Percentiles rank a stretch among this genome's conserved stretches.
Conservation (phyloP, 176 grass and related monocot genomes). For the Avena sativa region DNA sequence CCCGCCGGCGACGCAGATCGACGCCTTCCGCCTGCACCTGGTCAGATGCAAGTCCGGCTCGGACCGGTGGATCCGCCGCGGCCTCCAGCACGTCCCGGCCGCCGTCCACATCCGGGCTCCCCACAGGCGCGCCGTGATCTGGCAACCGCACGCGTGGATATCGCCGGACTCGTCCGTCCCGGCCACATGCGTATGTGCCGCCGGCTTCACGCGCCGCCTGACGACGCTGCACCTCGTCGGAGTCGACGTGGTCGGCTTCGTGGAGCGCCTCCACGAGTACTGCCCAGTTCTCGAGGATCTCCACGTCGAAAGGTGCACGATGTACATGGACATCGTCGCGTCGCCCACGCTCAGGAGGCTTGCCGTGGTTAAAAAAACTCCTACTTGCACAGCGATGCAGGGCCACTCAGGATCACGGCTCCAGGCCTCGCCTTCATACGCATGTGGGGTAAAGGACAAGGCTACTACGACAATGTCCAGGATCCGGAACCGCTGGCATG, state of each 20-base stretch:
- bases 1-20: too few relatives aligned
- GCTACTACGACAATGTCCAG: neutral
- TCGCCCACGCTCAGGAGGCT: neutral
- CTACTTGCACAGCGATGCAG: too few relatives aligned
- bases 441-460: neutral
- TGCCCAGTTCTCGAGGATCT: constrained; percentile 2
- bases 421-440: neutral
- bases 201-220: neutral
- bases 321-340: neutral
- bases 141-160: too few relatives aligned
- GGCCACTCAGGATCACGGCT: neutral
- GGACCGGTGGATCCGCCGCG: neutral
- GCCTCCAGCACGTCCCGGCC: neutral
- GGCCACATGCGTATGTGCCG: too few relatives aligned
- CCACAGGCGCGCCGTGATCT: too few relatives aligned
- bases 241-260: neutral
- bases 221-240: neutral
- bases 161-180: too few relatives aligned
- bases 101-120: neutral
- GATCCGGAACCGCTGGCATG: neutral
- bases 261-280: neutral
- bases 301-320: neutral
- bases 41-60: too few relatives aligned
- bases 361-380: neutral
- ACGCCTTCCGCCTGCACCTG: too few relatives aligned